Base-by-base conservation (phyloP, 768 basidiomycete species). In the Lepiota brunneoincarnata region DNA sequence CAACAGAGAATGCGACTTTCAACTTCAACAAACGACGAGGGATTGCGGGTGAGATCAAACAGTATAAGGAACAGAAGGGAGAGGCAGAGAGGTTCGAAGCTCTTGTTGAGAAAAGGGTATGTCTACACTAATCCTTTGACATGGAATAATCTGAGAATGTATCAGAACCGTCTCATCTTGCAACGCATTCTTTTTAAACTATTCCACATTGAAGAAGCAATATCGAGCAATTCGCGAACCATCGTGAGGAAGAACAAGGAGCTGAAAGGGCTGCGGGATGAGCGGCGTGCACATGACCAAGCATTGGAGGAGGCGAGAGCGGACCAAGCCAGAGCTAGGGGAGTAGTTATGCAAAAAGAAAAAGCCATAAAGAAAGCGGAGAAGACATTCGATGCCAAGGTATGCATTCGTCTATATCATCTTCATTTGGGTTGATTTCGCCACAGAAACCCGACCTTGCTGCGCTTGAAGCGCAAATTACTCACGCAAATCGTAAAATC, bases 51-150 rank as follows among this genome's bases (percentile, higher is more conserved):
- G 97, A 99, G 69, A 94, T 97, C 60, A 94, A 91, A 68, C 93
- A 96, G 64, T 98, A 95, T 72, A 93, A 93, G 73, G 94, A 98
- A 66, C 97, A 98, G 72, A 93, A 95, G 69, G 83, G 81, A 4
- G 96, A 98, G 66, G 93, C 94, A 3, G 90, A 92, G 59, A 77
- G 88, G 39, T 98, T 95, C 61, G 89, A 94, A 67, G 75, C 74
- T 6, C 72, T 98, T 12, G 81, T 82, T 61, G 74, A 87, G 50
- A 86, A 94, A 61, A 75, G 80, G 67, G 93, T 93, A 38, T 28
- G 84, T 73, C 1, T 3, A 41, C 6, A 6, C 26, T n/a, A 20
- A 31, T 6, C 18, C 20, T 15, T 58, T 49, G 36, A 10, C 37
- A 17, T 11, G 24, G 37, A 20, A 41, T 23, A n/a, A 41, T 44